A percentile compares a stretch with the other conserved stretches of the same genome.
These are phyloP conservation scores for Solanum appendiculatum DNA, from an alignment of 257 asterid genomes.

Conservation along the genomic window DNA sequence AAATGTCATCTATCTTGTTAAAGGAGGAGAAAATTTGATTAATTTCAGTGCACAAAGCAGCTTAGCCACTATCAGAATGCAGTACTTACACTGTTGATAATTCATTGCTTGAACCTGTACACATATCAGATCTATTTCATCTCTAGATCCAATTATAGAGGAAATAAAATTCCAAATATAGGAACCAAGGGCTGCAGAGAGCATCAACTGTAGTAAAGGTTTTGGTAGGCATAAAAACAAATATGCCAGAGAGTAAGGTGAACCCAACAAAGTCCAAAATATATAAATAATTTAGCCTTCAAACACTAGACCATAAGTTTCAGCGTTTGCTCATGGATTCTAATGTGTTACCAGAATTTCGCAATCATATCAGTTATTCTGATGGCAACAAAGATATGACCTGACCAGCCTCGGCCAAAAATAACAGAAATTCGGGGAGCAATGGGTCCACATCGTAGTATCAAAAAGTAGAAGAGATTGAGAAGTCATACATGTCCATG, in stretches of 20 bases:
- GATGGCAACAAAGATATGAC: background rate
- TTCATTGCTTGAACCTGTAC: slow-evolving; percentile 14
- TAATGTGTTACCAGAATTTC: background rate
- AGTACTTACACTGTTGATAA: slow-evolving; percentile 7
- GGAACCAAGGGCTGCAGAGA: background rate
- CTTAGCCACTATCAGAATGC: background rate
- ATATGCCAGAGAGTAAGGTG: background rate
- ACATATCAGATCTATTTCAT: slow-evolving; percentile 7
- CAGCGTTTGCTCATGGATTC: background rate
- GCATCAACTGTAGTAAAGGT: background rate
- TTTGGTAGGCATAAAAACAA: background rate
- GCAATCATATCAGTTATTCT: background rate
- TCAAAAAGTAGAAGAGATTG: background rate
- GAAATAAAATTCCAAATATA: slow-evolving; percentile 8
- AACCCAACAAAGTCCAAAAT: background rate
- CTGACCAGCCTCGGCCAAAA: background rate
- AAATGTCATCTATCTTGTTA: background rate
- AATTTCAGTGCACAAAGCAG: background rate
- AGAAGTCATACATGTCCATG: background rate
- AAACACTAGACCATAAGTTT: background rate
- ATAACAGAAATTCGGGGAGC: background rate
- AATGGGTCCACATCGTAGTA: background rate
- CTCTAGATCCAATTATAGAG: slow-evolving; percentile 3
- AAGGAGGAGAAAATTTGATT: background rate
- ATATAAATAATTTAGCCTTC: background rate